Evolutionary conservation across 495 filamentous ascomycete genomes (phyloP).

Genomic region (Beverwykella pulmonaria): DNA sequence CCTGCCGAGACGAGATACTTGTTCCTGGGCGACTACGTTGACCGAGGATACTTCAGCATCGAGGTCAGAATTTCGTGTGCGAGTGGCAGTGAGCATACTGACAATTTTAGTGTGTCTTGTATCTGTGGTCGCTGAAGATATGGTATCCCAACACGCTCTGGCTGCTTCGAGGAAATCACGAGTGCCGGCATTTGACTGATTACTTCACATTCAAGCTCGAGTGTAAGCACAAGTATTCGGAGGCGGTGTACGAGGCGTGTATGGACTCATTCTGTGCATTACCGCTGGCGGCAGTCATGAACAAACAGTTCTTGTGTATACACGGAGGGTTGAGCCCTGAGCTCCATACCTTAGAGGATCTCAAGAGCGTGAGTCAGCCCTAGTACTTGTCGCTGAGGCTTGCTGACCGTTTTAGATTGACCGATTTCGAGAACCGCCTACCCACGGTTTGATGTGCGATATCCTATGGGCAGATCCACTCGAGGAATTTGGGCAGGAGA

Average conservation of each 20-base stretch:
- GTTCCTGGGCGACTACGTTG: slow-evolving; percentile 97
- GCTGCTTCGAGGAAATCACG: slow-evolving; percentile 96
- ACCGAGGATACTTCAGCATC: slow-evolving; percentile 97
- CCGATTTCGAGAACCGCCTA: slow-evolving; percentile 95
- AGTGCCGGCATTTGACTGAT: slow-evolving; percentile 97
- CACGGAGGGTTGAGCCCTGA: slow-evolving; percentile 96
- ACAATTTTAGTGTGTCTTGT: slow-evolving; percentile 75
- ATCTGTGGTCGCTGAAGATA: slow-evolving; percentile 97
- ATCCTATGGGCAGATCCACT: slow-evolving; percentile 98
- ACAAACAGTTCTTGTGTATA: slow-evolving; percentile 99
- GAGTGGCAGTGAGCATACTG: background rate
- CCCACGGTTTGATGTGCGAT: slow-evolving; percentile 97
- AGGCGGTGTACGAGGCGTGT: slow-evolving; percentile 94
- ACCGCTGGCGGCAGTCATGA: slow-evolving; percentile 96
- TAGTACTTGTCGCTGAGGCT: slow-evolving; percentile 13
- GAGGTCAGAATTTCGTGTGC: slow-evolving; percentile 58
- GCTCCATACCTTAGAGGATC: slow-evolving; percentile 90
- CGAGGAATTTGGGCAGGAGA: slow-evolving; percentile 99
- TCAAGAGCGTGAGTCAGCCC: slow-evolving; percentile 68
- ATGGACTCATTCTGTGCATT: slow-evolving; percentile 96
- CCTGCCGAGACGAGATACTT: slow-evolving; percentile 94
- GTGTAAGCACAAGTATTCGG: slow-evolving; percentile 98
- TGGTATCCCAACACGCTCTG: slow-evolving; percentile 98
- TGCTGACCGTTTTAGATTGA: slow-evolving; percentile 68
- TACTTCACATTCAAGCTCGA: slow-evolving; percentile 99